Base-by-base conservation (phyloP, 148 eudicot genomes). In the Cornus suecica region DNA sequence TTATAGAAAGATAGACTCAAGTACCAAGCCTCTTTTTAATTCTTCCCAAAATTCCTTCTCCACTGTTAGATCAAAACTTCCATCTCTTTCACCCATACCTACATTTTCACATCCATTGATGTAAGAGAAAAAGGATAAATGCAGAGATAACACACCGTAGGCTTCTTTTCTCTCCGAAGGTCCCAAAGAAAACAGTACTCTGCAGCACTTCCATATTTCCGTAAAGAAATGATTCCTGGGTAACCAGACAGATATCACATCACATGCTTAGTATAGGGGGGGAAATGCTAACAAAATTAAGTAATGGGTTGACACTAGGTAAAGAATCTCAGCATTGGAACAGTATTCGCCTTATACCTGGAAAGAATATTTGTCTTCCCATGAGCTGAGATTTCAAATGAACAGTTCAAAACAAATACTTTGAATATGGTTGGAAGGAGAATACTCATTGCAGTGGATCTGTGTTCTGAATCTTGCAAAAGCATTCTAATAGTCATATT, bases 11-110 rank as follows among this genome's bases (percentile, higher is more conserved):
- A 22, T 22, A 73, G 68, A 41, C 68, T 68, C 61, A 37, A 76
- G 71, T 95, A 95, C 99, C 99, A 95, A 84, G 85, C 99, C 99
- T 77, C 81, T 84, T 84, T 87, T 92, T 31, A 95, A 86, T 86
- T 92, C 94, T 80, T 84, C 84, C 97, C 99, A 95, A 76, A 95
- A 90, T 74, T 87, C 90, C 70, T 81, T 84, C 68, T 92, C 94
- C 66, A 80, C 83, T 80, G 85, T 88, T 73, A 92, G 79, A 85
- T 91, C 91, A 85, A 89, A 90, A 54, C 62, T 80, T 77, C 86
- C 88, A 29, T 82, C 90, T 64, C 77, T 72, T 69, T 81, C 88
- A 84, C 41, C 74, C 66, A 74, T 69, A 71, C 80, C 74, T 76
- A 66, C 87, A 68, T 79, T 82, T 65, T 76, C 80, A 77, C 37